Conservation (phyloP, 2,329 filamentous ascomycete genomes). For the Diplodia mutila region DNA sequence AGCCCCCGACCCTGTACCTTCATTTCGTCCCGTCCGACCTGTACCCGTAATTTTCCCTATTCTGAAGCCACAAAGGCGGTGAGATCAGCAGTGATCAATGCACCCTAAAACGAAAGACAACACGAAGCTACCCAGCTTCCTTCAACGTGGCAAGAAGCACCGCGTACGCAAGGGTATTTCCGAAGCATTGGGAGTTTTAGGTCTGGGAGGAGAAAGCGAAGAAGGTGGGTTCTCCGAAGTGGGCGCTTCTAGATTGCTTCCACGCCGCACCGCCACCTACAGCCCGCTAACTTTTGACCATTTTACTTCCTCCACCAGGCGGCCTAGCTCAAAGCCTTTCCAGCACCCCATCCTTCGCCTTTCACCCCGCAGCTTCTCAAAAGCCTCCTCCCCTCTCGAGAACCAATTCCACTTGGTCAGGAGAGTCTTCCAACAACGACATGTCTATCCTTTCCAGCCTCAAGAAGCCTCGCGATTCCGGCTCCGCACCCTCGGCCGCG, state of each 20-base stretch:
- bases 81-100: conserved; percentile 28
- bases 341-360: conserved; percentile 18
- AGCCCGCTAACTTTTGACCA: conserved; percentile 17
- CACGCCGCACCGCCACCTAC: conserved; percentile 21
- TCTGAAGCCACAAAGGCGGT: conserved; percentile 24
- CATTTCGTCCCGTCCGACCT: conserved; percentile 20
- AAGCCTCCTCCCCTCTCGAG: neutral
- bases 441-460: conserved; percentile 25
- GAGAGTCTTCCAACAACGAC: conserved; percentile 12
- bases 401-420: conserved; percentile 17
- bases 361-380: conserved; percentile 10
- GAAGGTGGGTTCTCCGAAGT: conserved; percentile 21
- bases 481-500: conserved; percentile 13
- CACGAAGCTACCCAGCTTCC: conserved; percentile 16
- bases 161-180: conserved; percentile 26
- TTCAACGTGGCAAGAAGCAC: conserved; percentile 24
- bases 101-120: conserved; percentile 26
- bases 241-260: conserved; percentile 25
- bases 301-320: conserved; percentile 16
- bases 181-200: conserved; percentile 25
- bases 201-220: conserved; percentile 24
- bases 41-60: conserved; percentile 20
- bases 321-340: neutral
- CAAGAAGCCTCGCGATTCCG: conserved; percentile 23
- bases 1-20: conserved; percentile 19